Base-by-base conservation (phyloP, 2,329 filamentous ascomycete species). In the Cercospora berteroae region DNA sequence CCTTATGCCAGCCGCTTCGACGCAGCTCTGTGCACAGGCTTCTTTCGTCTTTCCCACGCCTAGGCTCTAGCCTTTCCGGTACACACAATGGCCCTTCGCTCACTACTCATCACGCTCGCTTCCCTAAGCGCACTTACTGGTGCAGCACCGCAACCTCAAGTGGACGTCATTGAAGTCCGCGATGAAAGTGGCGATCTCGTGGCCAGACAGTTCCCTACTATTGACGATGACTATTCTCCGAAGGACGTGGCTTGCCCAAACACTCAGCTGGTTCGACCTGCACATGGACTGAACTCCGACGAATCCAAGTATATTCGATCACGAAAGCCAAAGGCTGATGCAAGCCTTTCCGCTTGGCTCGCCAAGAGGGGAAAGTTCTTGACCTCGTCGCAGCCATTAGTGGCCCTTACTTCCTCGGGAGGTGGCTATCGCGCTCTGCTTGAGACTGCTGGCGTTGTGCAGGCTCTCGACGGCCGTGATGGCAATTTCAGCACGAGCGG, bases 401-500 rank as follows among this genome's bases (percentile, higher is more conserved):
- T 84, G 60, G 82, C 77, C 27, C 73, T 84, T 63, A 76, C 81
- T 0, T 78, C 77, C 8, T 81, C 79, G 63, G 82, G 82, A 48
- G 82, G 82, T 61, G 80, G 81, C 9, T 79, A 79, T 57, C 76
- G 82, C 59, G 76, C 81, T 39, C 71, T 82, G 36, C 76, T 83
- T 5, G 72, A 72, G 27, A 76, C 75, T 48, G 78, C 77, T 27
- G 81, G 81, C 44, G 79, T 83, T 1, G 70, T 83, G 27, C 78
- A 83, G 71, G 81, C 74, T 2, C 74, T 83, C 18, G 83, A 84
- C 74, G 70, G 33, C 6, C 77, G 82, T 62, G 82, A 84, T 61
- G 79, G 78, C 65, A 72, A 78, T 52, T 70, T 76, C 5, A 76
- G 74, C 52, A 79, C 79, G 7, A 79, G 76, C 56, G 82, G 82